phyloP scores from a whole-genome alignment of 1,284 basidiomycete species.

The Heterobasidion parviporum region DNA sequence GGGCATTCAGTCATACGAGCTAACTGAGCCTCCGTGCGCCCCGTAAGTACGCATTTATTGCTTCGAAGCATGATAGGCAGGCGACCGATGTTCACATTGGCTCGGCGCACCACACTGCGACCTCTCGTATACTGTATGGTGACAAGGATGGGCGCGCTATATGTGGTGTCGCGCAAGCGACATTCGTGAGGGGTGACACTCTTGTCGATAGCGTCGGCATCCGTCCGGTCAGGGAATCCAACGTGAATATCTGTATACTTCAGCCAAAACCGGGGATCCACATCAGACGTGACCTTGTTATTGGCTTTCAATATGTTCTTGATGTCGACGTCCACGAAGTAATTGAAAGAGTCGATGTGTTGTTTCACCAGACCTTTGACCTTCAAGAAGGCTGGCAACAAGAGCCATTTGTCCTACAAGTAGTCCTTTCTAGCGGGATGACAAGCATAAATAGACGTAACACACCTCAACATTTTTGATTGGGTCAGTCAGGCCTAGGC shows the following conservation, averaged over 20 bases:
- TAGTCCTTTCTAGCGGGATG: not conserved
- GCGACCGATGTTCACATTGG: conserved; percentile 86
- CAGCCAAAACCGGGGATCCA: conserved; percentile 96
- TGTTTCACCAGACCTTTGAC: conserved; percentile 99
- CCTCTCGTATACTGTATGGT: conserved; percentile 95
- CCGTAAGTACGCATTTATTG: conserved; percentile 87
- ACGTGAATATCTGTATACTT: conserved; percentile 96
- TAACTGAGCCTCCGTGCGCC: conserved; percentile 72
- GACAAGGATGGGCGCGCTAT: conserved; percentile 90
- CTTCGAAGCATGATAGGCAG: conserved; percentile 97
- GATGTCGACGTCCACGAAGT: conserved; percentile 96
- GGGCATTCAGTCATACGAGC: conserved; percentile 96
- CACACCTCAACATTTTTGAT: conserved; percentile 73
- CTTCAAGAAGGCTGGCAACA: conserved; percentile 91
- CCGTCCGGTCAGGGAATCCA: conserved; percentile 84
- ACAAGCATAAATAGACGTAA: conserved; percentile 5
- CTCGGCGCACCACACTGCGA: conserved; percentile 77
- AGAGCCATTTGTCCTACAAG: conserved; percentile 90
- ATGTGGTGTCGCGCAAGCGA: conserved; percentile 92
- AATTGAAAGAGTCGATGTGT: conserved; percentile 99
- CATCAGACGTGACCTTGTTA: conserved; percentile 89
- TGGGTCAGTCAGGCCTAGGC: conserved; percentile 67
- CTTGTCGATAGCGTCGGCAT: conserved; percentile 75
- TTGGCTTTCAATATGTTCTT: conserved; percentile 96
- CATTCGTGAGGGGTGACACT: conserved; percentile 96